phyloP scores from a whole-genome alignment of 208 protist genomes.

The Wallacemonas sp. region DNA sequence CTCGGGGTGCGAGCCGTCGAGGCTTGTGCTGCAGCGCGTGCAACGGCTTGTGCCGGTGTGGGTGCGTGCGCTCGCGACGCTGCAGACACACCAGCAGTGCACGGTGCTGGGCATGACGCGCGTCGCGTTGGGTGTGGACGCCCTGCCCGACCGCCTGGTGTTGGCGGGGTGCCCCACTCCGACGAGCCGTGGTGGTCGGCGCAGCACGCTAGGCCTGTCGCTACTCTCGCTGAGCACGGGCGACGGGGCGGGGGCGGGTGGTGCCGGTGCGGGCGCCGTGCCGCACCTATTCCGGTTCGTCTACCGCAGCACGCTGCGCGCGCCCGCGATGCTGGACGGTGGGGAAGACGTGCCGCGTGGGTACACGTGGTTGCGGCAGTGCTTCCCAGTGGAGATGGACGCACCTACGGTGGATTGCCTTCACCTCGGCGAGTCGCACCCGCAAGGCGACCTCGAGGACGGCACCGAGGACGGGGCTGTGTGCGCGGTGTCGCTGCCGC shows the following conservation, averaged over 20 bases:
- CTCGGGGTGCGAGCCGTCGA: conserved; percentile 19
- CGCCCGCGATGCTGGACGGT: conserved; percentile 70
- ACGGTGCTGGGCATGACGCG: conserved; percentile 49
- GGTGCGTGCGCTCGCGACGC: conserved; percentile 10
- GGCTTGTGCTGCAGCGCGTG: conserved; percentile 2
- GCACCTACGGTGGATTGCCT: conserved; percentile 22
- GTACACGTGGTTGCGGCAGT: conserved; percentile 60
- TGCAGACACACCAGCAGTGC: conserved; percentile 75
- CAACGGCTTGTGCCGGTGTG: conserved; percentile 26
- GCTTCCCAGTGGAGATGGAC: conserved; percentile 29
- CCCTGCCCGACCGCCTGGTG: conserved; percentile 7
- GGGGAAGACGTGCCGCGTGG: conserved; percentile 67
- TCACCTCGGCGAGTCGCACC: background rate
- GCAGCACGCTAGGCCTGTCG: background rate
- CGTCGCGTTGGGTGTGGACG: conserved; percentile 15
- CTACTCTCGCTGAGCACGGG: background rate
- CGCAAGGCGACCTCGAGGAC: background rate
- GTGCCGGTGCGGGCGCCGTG: background rate
- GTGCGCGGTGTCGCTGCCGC: background rate
- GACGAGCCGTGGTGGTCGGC: background rate
- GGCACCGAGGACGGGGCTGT: background rate
- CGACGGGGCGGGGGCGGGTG: conserved; percentile 7
- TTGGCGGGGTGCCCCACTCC: background rate
- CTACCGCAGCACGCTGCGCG: conserved; percentile 51
- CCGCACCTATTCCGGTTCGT: conserved; percentile 43